Conservation (phyloP, 169 alveolate genomes). For the Cryptosporidium sp. region DNA sequence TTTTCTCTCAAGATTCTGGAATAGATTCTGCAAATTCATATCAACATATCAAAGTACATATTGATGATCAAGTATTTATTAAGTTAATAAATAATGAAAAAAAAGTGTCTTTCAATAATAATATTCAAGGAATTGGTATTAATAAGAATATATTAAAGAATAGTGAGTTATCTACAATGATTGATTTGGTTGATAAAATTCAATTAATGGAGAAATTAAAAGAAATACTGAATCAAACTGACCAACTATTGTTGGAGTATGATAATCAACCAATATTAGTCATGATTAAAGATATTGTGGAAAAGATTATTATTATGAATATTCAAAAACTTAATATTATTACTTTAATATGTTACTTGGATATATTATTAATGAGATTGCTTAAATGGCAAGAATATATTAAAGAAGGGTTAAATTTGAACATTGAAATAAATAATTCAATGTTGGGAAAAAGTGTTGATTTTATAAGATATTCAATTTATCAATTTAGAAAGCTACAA, state of each 20-base stretch:
- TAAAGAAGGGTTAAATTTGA: slow-evolving; percentile 48
- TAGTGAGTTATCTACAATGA: background rate
- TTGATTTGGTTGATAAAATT: background rate
- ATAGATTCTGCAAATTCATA: background rate
- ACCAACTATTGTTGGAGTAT: slow-evolving; percentile 20
- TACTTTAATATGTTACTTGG: slow-evolving; percentile 35
- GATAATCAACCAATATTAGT: slow-evolving; percentile 26
- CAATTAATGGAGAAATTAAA: slow-evolving; percentile 9
- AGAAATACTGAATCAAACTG: background rate
- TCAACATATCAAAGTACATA: slow-evolving; percentile 27
- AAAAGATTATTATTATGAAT: slow-evolving; percentile 22
- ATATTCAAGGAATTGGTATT: no score
- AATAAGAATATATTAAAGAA: background rate
- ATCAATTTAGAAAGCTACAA: slow-evolving; percentile 16
- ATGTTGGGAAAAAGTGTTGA: slow-evolving; percentile 1
- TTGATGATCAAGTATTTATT: background rate
- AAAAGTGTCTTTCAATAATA: no score
- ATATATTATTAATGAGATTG: slow-evolving; percentile 18
- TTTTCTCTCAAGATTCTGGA: background rate
- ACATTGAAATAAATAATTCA: slow-evolving; percentile 12
- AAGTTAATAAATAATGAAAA: background rate
- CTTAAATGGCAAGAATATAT: slow-evolving; percentile 46
- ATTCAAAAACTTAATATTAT: background rate
- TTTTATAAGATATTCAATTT: background rate
- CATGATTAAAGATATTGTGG: slow-evolving; percentile 24